Conservation (phyloP, 768 basidiomycete genomes). For the Cystobasidium ongulense region DNA sequence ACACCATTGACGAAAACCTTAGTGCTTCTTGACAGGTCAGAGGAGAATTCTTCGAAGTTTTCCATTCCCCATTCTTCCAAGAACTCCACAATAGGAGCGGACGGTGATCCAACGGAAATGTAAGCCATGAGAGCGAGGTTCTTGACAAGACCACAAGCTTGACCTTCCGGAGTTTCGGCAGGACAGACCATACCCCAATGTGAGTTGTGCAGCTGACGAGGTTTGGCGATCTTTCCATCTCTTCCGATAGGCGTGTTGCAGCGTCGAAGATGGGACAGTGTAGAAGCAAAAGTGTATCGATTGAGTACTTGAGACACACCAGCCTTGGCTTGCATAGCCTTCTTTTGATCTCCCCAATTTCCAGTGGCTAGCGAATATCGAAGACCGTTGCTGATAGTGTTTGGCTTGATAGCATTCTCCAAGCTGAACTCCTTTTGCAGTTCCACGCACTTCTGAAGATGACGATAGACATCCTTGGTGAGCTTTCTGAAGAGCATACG, state of each 20-base stretch:
- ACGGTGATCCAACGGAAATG: conserved; percentile 93
- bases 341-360: conserved; percentile 99
- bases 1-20: conserved; percentile 99
- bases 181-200: conserved; percentile 99
- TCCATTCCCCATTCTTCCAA: conserved; percentile 98
- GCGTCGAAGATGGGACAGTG: conserved; percentile 91
- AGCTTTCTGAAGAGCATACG: conserved; percentile 94
- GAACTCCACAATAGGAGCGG: conserved; percentile 94
- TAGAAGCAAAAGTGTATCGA: conserved; percentile 96
- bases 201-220: conserved; percentile 96
- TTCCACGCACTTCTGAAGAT: conserved; percentile 98
- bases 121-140: conserved; percentile 95
- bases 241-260: conserved; percentile 97
- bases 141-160: conserved; percentile 98
- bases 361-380: conserved; percentile 97
- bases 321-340: conserved; percentile 93
- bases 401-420: conserved; percentile 82
- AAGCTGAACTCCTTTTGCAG: conserved; percentile 91
- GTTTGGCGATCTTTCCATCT: conserved; percentile 98
- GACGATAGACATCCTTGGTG: conserved; percentile 92
- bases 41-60: conserved; percentile 84
- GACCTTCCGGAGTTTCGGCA: conserved; percentile 98
- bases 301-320: conserved; percentile 98
- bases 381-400: conserved; percentile 94
- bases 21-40: conserved; percentile 51